Evolutionary conservation across 441 rosid genomes (phyloP).

Genomic region (Adansonia grandidieri): DNA sequence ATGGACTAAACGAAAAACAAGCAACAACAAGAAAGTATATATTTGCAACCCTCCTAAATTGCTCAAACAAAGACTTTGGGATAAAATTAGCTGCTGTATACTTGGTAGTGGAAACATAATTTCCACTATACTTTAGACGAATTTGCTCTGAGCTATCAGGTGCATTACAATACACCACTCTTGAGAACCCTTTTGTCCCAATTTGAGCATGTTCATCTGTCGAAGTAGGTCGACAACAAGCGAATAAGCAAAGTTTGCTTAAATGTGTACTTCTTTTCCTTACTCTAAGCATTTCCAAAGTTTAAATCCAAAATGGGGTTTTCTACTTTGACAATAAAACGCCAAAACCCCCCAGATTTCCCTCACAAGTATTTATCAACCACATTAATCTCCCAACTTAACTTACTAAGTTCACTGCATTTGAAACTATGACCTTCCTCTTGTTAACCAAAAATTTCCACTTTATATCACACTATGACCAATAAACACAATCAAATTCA

Average conservation of each 20-base stretch:
- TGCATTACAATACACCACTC: conserved; percentile 82
- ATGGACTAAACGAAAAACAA: conserved; percentile 71
- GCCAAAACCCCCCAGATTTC: conserved; percentile 24
- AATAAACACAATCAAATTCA: too few relatives aligned
- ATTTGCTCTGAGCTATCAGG: conserved; percentile 68
- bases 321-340: conserved; percentile 5
- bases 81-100: conserved; percentile 76
- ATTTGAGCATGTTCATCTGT: conserved; percentile 54
- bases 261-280: conserved; percentile 43
- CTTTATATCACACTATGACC: conserved; percentile 2
- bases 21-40: conserved; percentile 77
- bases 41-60: conserved; percentile 93
- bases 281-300: conserved; percentile 41
- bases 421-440: not conserved
- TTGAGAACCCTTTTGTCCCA: conserved; percentile 69
- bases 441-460: not conserved
- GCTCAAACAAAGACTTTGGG: conserved; percentile 94
- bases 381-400: conserved; percentile 22
- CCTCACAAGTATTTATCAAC: conserved; percentile 8
- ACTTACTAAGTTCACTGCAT: not conserved
- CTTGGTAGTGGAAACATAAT: conserved; percentile 85
- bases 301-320: not conserved
- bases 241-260: conserved; percentile 56
- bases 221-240: conserved; percentile 48
- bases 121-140: conserved; percentile 58